Evolutionary conservation across 345 rosid species (phyloP).

Genomic region (Nasturtium officinale): DNA sequence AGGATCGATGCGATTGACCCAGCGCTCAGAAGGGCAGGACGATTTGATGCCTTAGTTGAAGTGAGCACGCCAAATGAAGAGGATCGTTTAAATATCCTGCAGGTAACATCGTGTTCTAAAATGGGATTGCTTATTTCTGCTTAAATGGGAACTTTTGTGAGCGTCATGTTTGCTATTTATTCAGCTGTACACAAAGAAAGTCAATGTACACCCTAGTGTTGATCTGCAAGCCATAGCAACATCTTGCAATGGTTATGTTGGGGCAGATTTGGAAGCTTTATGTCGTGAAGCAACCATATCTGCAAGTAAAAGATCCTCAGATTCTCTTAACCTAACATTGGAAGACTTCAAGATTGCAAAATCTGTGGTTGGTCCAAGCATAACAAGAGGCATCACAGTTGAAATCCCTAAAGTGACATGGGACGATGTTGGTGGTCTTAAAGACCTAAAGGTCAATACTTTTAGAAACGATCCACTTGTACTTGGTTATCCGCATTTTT

Average conservation of each 20-base stretch:
- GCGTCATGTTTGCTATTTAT: slow-evolving; percentile 20
- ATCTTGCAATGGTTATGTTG: slow-evolving; percentile 88
- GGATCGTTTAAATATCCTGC: slow-evolving; percentile 77
- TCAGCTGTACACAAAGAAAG: slow-evolving; percentile 81
- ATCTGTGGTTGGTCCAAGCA: slow-evolving; percentile 79
- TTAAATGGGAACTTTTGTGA: background rate
- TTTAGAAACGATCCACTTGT: background rate
- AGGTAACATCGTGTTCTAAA: slow-evolving; percentile 47
- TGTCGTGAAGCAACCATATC: slow-evolving; percentile 72
- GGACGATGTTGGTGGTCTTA: slow-evolving; percentile 91
- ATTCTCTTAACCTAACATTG: slow-evolving; percentile 48
- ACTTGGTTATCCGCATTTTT: background rate
- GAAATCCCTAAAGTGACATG: slow-evolving; percentile 89
- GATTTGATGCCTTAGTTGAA: slow-evolving; percentile 86
- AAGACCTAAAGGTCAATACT: slow-evolving; percentile 59
- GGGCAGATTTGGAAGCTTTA: slow-evolving; percentile 96
- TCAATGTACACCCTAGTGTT: slow-evolving; percentile 56
- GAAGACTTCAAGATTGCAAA: slow-evolving; percentile 78
- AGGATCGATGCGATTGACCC: slow-evolving; percentile 86
- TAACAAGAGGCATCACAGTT: slow-evolving; percentile 86
- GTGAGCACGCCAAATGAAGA: slow-evolving; percentile 79
- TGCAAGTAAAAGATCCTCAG: slow-evolving; percentile 60
- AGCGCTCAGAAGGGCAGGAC: slow-evolving; percentile 77
- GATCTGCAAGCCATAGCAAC: slow-evolving; percentile 71
- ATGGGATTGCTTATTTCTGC: background rate